Evolutionary conservation across 2,329 filamentous ascomycete genomes (phyloP), one percentile per base, ranked within the genome.

Genomic region (Fusarium citri): DNA sequence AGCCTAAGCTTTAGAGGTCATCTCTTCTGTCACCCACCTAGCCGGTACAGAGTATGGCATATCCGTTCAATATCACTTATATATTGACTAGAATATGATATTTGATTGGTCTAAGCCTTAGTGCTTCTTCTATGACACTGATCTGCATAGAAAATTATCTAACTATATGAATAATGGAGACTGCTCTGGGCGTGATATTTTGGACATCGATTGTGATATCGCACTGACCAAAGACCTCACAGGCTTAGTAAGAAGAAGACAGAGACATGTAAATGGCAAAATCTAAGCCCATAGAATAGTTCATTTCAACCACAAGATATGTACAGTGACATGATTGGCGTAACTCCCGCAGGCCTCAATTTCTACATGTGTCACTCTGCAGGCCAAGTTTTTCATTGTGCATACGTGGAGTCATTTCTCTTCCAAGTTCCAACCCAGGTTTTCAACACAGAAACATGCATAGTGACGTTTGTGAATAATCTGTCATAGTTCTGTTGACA

Each of bases 301-400:
- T 9, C 25, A 28, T 41, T 8, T 10, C 25, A 15, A 51, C 16
- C 31, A 51, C 31, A 51, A 41, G 14, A 41, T 26, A 41, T 51
- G 18, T 41, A 26, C 23, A 16, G 14, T 51, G 49, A 51, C 31
- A 41, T 51, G 49, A 51, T 51, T 51, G 49, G 31, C 9, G 31
- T 41, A 26, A 26, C 20, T 22, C 31, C 15, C 5, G 31, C 23
- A 41, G 49, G 49, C 49, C 49, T 51, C 49, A 51, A 41, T 51
- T 51, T 51, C 31, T 34, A n/a, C 23, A 40, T 41, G 18, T 51
- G 23, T 41, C 31, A 51, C 31, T 51, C 34, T 51, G 49, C 49
- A 51, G 31, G 49, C 25, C 49, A 37, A 51, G 18, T 41, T 51
- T 50, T 51, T 41, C 31, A 51, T 15, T 34, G 14, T 20, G 48